Base-by-base conservation (phyloP, 805 yeast species). In the Candida berthetii region DNA sequence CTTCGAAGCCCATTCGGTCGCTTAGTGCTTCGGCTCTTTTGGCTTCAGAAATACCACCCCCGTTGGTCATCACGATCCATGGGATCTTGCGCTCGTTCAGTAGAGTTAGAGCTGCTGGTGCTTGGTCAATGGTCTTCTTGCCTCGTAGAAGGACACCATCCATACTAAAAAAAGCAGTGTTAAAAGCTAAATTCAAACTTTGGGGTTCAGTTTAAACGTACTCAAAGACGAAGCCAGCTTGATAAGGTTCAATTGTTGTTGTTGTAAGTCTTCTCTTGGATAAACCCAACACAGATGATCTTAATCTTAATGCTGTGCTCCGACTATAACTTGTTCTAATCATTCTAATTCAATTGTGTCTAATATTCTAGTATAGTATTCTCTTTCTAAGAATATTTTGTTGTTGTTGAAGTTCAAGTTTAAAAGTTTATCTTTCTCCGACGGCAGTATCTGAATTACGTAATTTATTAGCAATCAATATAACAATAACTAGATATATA, bases 121-220 rank as follows among this genome's bases (percentile, higher is more conserved):
- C 96, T 35, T 68, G 69, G 2, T 79, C 77, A 37, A 89, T 76
- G 1, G 90, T 76, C 38, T 69, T 69, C 17, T 74, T 64, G 16
- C 96, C 96, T 46, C 90, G 76, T 17, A 90, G 55, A 18, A 90
- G 65, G 9, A 90, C 97, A 7, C 97, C 97, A 62, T 90, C 97
- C 43, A 90, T 89, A 49, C 66, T 68, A 38, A 58, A 58, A 4
- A 57, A 66, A 49, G 60, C 60, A 1, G n/a, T n/a, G 14, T 14
- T n/a, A 6, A 17, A 15, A 5, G 15, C 35, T 14, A 19, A 10
- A 11, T 33, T 9, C 18, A 9, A 5, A 33, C 4, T 11, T 33
- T 11, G 5, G 7, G 9, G 16, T 7, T 19, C 11, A 17, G n/a
- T 11, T 14, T 8, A 7, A 10, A 35, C 48, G 29, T 35, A 44